Percentiles rank a stretch among this genome's conserved stretches.
These are phyloP conservation scores for Kwoniella heveanensis DNA, from an alignment of 768 basidiomycete species.

Conservation along the genomic window DNA sequence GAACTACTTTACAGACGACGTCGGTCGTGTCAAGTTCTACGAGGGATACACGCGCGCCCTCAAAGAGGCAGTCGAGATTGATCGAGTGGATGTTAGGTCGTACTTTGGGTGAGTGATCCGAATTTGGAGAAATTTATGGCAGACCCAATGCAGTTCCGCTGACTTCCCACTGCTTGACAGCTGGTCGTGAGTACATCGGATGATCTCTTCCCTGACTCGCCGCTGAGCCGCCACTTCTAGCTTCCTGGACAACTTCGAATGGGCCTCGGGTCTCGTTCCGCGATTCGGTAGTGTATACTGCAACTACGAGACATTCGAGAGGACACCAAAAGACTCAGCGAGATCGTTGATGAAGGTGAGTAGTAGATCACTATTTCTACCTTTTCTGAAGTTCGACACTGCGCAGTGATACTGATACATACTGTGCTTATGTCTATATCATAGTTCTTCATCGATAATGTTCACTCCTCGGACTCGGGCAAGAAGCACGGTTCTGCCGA, in stretches of 20 bases:
- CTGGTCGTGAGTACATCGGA: slow-evolving; percentile 24
- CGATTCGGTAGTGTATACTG: slow-evolving; percentile 45
- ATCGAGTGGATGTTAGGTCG: slow-evolving; percentile 45
- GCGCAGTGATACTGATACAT: too few species aligned
- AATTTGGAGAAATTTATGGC: too few species aligned
- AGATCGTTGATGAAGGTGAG: slow-evolving; percentile 33
- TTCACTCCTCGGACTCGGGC: not conserved
- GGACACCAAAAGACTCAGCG: slow-evolving; percentile 50
- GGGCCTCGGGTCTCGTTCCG: slow-evolving; percentile 40
- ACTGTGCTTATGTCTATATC: not conserved
- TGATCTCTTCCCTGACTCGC: not conserved
- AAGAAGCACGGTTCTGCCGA: not conserved
- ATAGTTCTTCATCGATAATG: slow-evolving; percentile 35
- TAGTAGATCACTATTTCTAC: too few species aligned
- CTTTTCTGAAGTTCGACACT: too few species aligned
- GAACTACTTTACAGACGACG: slow-evolving; percentile 33
- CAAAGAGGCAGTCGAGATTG: slow-evolving; percentile 37
- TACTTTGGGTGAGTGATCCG: slow-evolving; percentile 40
- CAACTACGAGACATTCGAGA: slow-evolving; percentile 45
- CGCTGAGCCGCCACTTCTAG: slow-evolving; percentile 1
- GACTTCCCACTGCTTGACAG: not conserved
- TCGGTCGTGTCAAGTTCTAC: slow-evolving; percentile 42
- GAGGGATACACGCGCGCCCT: slow-evolving; percentile 39
- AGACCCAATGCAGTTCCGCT: too few species aligned
- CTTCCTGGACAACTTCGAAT: slow-evolving; percentile 47